Conservation (phyloP, 2,329 filamentous ascomycete genomes). For the Aspergillus hortae region DNA sequence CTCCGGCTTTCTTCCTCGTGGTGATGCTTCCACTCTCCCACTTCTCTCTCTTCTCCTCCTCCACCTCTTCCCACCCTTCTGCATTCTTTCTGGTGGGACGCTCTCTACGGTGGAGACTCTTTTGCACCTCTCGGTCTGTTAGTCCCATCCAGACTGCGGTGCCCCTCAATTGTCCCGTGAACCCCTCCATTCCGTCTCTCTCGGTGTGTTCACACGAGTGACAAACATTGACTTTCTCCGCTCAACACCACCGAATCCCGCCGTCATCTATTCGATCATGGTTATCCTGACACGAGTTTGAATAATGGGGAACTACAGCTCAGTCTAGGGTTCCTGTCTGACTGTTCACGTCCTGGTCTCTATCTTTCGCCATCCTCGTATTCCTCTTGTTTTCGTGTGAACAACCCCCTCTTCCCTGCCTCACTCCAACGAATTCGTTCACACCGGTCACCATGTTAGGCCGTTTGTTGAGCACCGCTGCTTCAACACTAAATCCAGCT, state of each 20-base stretch:
- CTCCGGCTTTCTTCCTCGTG: not conserved
- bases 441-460: constrained; percentile 37
- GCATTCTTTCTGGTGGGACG: constrained; percentile 1
- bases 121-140: constrained; percentile 4
- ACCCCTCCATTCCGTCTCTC: not conserved
- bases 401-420: constrained; percentile 3
- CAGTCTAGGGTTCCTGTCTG: constrained; percentile 28
- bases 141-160: constrained; percentile 16
- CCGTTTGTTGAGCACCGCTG: constrained; percentile 41
- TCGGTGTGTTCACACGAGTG: too few species aligned
- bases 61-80: not conserved
- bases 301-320: constrained; percentile 33
- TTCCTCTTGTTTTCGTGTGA: constrained; percentile 2
- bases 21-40: not conserved
- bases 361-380: constrained; percentile 2
- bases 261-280: constrained; percentile 20
- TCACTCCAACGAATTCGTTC: constrained; percentile 3
- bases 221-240: too few species aligned
- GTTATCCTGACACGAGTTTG: constrained; percentile 24
- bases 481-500: constrained; percentile 42
- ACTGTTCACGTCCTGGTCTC: constrained; percentile 10
- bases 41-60: not conserved
- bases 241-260: not conserved
- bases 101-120: constrained; percentile 2
- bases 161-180: constrained; percentile 7